Conservation (phyloP, 2,329 filamentous ascomycete genomes). For the Neospermospora avenae region DNA sequence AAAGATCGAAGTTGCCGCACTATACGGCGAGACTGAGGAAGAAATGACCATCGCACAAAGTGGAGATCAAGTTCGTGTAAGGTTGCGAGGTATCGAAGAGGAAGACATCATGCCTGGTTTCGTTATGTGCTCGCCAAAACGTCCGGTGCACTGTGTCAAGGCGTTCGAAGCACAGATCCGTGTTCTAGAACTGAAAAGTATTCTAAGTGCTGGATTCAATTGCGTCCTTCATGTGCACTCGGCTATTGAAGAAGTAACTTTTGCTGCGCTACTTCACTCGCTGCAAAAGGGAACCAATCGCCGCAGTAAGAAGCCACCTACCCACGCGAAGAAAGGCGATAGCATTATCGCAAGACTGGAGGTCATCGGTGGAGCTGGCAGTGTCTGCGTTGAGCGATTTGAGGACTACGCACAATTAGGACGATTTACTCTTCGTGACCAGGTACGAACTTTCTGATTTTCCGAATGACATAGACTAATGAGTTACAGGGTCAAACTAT, state of each 20-base stretch:
- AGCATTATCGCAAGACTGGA: conserved; percentile 91
- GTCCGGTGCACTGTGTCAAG: conserved; percentile 84
- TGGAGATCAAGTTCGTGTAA: conserved; percentile 90
- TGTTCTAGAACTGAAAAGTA: conserved; percentile 90
- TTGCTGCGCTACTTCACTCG: conserved; percentile 83
- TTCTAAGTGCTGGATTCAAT: conserved; percentile 92
- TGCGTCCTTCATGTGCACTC: conserved; percentile 97
- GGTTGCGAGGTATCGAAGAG: conserved; percentile 92
- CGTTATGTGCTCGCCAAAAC: conserved; percentile 91
- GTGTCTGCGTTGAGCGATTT: conserved; percentile 89
- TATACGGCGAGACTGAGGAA: conserved; percentile 96
- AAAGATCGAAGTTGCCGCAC: conserved; percentile 72
- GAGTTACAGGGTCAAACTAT: conserved; percentile 85
- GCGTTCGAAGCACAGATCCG: conserved; percentile 96
- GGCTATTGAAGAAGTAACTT: conserved; percentile 96
- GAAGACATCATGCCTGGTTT: conserved; percentile 96
- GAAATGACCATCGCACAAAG: conserved; percentile 79
- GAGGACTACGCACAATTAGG: conserved; percentile 95
- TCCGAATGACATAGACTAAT: conserved; percentile 17
- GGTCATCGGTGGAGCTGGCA: conserved; percentile 78
- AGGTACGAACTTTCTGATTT: conserved; percentile 50
- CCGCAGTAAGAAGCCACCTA: conserved; percentile 89
- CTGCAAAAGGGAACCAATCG: conserved; percentile 90
- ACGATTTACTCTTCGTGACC: conserved; percentile 84
- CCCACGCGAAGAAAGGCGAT: conserved; percentile 78